Conservation (phyloP, 306 rosid species). For the Aeschynomene evenia region DNA sequence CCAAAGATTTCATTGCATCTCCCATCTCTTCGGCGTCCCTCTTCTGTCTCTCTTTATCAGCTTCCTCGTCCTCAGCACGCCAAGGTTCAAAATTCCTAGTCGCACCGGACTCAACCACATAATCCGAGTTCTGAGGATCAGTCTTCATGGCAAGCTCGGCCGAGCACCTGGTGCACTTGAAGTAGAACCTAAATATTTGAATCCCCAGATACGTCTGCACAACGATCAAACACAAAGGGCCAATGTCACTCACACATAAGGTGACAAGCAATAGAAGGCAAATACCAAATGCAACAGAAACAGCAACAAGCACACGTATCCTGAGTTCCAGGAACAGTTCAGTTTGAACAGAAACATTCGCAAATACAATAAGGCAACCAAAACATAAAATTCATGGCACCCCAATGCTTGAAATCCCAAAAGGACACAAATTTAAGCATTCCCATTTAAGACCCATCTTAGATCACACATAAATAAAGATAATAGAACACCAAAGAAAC, state of each 20-base stretch:
- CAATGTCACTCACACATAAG: constrained; percentile 11
- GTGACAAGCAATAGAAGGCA: not conserved
- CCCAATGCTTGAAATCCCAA: constrained; percentile 4
- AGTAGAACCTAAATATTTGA: constrained; percentile 83
- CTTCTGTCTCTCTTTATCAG: constrained; percentile 37
- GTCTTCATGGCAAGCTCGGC: constrained; percentile 89
- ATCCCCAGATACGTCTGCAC: constrained; percentile 85
- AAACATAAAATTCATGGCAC: not conserved
- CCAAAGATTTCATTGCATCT: constrained; percentile 84
- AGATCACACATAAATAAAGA: not conserved
- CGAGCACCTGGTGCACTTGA: constrained; percentile 82
- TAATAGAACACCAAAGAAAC: not conserved
- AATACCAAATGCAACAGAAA: not conserved
- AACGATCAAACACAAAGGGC: not conserved
- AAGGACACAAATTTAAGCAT: constrained; percentile 41
- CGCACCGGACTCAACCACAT: constrained; percentile 76
- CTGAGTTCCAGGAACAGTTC: not conserved
- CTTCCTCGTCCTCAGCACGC: constrained; percentile 88
- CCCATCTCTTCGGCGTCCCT: constrained; percentile 86
- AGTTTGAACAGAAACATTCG: not conserved
- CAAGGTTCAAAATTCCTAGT: constrained; percentile 59
- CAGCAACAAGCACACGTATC: not conserved
- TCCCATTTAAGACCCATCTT: constrained; percentile 11
- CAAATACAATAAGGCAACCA: not conserved
- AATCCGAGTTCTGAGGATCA: constrained; percentile 90